Conservation (phyloP, 257 asterid species). For the Plantago major region DNA sequence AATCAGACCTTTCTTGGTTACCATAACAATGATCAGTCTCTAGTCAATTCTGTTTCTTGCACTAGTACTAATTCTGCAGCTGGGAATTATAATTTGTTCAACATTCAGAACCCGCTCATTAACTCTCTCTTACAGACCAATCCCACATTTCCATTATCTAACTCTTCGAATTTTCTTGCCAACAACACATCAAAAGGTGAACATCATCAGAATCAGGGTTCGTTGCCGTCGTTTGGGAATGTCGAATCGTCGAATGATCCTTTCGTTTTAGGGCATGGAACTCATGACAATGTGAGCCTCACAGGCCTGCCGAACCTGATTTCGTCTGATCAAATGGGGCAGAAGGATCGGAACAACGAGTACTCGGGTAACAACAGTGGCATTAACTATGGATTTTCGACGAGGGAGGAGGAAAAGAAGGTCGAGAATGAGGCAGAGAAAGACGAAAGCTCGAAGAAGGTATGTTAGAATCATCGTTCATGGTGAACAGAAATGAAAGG, state of each 20-base stretch:
- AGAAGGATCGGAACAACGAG: constrained; percentile 18
- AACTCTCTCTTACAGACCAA: too few species aligned
- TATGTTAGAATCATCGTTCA: too few species aligned
- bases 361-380: constrained; percentile 20
- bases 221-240: constrained; percentile 12
- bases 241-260: constrained; percentile 23
- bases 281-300: constrained; percentile 7
- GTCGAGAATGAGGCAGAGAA: too few species aligned
- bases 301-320: constrained; percentile 46
- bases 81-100: too few species aligned
- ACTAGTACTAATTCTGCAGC: too few species aligned
- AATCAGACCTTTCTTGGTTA: too few species aligned
- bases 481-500: too few species aligned
- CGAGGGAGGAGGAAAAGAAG: constrained; percentile 29
- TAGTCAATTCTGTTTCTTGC: too few species aligned
- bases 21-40: too few species aligned
- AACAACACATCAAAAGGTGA: constrained; percentile 19
- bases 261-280: constrained; percentile 19
- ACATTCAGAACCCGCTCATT: too few species aligned
- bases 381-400: constrained; percentile 18
- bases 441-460: too few species aligned
- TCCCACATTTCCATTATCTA: constrained; percentile 24
- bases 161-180: not conserved
- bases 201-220: constrained; percentile 15
- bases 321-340: constrained; percentile 35